Conservation (phyloP, 2,329 filamentous ascomycete species). For the Cytospora chrysosperma region DNA sequence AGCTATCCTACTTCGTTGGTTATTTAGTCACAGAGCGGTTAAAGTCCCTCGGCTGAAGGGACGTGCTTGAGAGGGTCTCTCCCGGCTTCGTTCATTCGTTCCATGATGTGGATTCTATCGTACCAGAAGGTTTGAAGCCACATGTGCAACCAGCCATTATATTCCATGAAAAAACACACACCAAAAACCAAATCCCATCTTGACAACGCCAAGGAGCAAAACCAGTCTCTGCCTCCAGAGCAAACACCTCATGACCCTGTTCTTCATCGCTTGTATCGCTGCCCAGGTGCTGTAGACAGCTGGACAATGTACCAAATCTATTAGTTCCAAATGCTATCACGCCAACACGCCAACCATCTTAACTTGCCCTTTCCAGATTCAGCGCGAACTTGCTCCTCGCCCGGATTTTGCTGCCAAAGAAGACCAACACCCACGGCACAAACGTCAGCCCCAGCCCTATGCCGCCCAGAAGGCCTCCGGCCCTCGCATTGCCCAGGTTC, state of each 20-base stretch:
- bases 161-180: too few species aligned
- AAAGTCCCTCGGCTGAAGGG: background rate
- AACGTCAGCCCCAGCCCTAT: conserved; percentile 67
- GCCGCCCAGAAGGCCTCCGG: conserved; percentile 73
- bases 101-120: background rate
- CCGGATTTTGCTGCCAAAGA: conserved; percentile 75
- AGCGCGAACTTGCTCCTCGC: conserved; percentile 74
- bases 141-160: background rate
- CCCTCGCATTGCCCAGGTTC: conserved; percentile 67
- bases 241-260: background rate
- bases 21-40: background rate
- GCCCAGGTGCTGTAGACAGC: background rate
- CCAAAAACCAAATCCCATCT: background rate
- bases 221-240: background rate
- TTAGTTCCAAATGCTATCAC: background rate
- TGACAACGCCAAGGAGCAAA: background rate
- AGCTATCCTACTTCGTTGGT: background rate
- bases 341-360: background rate
- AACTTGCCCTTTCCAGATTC: conserved; percentile 36
- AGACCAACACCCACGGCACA: conserved; percentile 84
- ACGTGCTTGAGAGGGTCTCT: background rate
- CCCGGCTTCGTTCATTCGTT: background rate
- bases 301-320: background rate
- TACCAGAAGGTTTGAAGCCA: background rate
- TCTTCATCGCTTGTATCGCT: background rate